A percentile compares a stretch with the other conserved stretches of the same genome.
Evolutionary conservation across 2,329 filamentous ascomycete species (phyloP).

Genomic region (Pyrenophora teres): DNA sequence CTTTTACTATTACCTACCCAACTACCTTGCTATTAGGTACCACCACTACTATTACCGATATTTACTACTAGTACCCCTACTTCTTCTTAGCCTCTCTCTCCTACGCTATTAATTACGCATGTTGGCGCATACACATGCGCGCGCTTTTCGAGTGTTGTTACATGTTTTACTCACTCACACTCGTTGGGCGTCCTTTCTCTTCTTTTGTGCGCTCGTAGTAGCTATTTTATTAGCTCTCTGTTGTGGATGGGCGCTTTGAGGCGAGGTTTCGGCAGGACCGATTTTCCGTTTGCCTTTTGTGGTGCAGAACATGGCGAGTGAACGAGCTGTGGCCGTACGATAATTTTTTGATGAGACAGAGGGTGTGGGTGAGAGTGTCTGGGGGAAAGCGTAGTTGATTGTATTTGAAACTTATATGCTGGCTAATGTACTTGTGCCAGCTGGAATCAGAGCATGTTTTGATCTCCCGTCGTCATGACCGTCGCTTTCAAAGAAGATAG

Average conservation of each 20-base stretch:
- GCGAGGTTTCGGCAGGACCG: constrained; percentile 28
- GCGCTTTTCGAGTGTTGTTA: no score
- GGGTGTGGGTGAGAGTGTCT: no score
- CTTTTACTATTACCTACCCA: neutral
- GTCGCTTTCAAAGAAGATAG: no score
- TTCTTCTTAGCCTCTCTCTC: constrained; percentile 6
- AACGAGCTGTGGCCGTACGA: constrained; percentile 21
- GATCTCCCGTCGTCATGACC: no score
- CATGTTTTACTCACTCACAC: no score
- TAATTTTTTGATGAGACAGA: neutral
- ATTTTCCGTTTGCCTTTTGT: constrained; percentile 6
- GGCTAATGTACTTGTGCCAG: no score
- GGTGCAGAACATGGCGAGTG: neutral
- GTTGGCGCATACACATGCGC: neutral
- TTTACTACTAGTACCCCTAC: neutral
- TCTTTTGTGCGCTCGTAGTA: neutral
- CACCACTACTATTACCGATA: no score
- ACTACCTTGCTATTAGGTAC: no score
- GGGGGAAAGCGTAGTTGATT: no score
- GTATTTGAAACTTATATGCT: no score
- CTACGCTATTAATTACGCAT: constrained; percentile 8
- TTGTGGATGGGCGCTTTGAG: constrained; percentile 1
- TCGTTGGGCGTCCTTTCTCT: neutral
- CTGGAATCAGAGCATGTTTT: no score
- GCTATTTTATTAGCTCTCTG: neutral